phyloP scores from a whole-genome alignment of 225 moss, liverwort and hornwort genomes.

The Neckera pumila region DNA sequence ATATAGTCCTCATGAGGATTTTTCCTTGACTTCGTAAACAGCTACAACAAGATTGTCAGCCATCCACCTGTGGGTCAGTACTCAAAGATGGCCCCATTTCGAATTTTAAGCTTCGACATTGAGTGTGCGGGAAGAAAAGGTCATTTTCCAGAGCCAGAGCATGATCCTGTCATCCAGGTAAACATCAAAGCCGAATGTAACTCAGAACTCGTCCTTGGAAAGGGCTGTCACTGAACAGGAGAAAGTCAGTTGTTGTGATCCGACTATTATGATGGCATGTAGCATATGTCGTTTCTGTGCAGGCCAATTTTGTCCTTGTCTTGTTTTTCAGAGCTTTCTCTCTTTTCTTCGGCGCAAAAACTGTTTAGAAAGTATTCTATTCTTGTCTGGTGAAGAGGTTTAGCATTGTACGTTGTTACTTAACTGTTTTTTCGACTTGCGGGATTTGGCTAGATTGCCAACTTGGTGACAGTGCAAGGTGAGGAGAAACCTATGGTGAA shows the following conservation, averaged over 20 bases:
- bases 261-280: background rate
- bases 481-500: constrained; percentile 75
- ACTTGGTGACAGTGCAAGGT: constrained; percentile 87
- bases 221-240: background rate
- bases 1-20: background rate
- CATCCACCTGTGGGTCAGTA: constrained; percentile 68
- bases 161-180: constrained; percentile 99
- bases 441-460: constrained; percentile 65
- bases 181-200: background rate
- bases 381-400: background rate
- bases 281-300: background rate
- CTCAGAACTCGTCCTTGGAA: background rate
- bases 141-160: constrained; percentile 96
- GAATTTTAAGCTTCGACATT: constrained; percentile 96
- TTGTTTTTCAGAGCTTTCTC: background rate
- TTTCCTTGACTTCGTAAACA: constrained; percentile 32
- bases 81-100: constrained; percentile 98
- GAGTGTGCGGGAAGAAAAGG: constrained; percentile 98
- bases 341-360: background rate
- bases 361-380: background rate
- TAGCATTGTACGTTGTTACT: background rate
- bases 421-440: background rate
- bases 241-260: background rate
- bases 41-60: constrained; percentile 71
- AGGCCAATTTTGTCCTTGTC: background rate